Percentiles rank a stretch among this genome's conserved stretches.
Conservation (phyloP, 176 grass and related monocot species). For the Raddia distichophylla region DNA sequence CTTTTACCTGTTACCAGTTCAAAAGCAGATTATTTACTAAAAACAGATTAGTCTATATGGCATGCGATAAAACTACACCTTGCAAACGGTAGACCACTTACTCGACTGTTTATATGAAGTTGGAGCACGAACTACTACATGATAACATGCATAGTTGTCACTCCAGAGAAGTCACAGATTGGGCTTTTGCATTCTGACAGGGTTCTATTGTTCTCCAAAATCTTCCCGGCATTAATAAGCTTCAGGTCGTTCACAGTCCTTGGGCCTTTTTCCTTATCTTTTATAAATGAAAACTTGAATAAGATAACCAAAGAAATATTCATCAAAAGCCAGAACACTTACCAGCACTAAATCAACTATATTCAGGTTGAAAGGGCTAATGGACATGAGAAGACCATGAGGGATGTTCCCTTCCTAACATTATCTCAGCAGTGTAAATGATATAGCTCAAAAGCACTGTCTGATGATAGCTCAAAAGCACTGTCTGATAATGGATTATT, state of each 20-base stretch:
- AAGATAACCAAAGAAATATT: slow-evolving; percentile 12
- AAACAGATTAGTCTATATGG: not conserved
- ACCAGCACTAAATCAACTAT: not conserved
- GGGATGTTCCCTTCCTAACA: not conserved
- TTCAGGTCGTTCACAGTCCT: slow-evolving; percentile 64
- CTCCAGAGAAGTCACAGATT: slow-evolving; percentile 61
- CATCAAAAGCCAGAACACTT: not conserved
- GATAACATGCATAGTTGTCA: slow-evolving; percentile 75
- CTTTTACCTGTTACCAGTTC: slow-evolving; percentile 54
- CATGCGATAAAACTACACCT: not conserved
- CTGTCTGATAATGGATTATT: no score
- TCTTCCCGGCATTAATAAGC: slow-evolving; percentile 76
- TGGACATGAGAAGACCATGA: not conserved
- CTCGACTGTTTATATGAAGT: slow-evolving; percentile 49
- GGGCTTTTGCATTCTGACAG: slow-evolving; percentile 67
- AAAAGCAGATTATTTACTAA: not conserved
- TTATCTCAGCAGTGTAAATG: not conserved
- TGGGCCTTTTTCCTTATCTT: slow-evolving; percentile 69
- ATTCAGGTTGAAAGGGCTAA: not conserved
- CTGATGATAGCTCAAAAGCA: no score
- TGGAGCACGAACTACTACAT: slow-evolving; percentile 55
- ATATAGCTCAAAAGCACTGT: no score
- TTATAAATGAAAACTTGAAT: slow-evolving; percentile 31
- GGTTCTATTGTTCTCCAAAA: slow-evolving; percentile 72
- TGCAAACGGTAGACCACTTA: slow-evolving; percentile 23